Percentiles rank a stretch among this genome's conserved stretches.
Conservation (phyloP, 1,139 yeast genomes). For the Pneumocystis carinii region DNA sequence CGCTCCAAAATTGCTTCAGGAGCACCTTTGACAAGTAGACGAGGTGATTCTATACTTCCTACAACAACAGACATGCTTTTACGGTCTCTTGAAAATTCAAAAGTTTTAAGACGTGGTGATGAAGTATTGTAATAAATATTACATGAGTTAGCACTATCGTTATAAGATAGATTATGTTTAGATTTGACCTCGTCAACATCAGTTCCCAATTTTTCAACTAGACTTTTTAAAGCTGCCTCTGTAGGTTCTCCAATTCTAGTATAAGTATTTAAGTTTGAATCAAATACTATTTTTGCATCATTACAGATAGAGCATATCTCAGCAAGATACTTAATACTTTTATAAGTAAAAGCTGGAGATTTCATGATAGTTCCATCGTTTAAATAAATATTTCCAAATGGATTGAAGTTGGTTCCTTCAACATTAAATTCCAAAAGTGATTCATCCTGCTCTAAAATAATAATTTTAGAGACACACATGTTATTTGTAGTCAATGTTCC, state of each 20-base stretch:
- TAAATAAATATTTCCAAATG: conserved; percentile 31
- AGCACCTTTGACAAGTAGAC: conserved; percentile 34
- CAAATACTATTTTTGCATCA: conserved; percentile 22
- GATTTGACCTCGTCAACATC: conserved; percentile 11
- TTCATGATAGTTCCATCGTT: conserved; percentile 18
- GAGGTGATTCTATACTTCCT: conserved; percentile 22
- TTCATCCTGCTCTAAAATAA: conserved; percentile 2
- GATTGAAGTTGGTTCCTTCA: conserved; percentile 21
- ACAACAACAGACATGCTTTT: conserved; percentile 1
- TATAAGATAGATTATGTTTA: conserved; percentile 17
- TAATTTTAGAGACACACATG: conserved; percentile 1
- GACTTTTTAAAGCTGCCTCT: conserved; percentile 32
- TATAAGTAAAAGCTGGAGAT: conserved; percentile 20
- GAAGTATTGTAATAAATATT: conserved; percentile 37
- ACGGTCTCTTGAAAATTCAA: conserved; percentile 29
- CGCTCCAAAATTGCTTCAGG: conserved; percentile 33
- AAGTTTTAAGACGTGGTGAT: conserved; percentile 27
- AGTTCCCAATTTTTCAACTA: conserved; percentile 22
- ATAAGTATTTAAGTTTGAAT: conserved; percentile 15
- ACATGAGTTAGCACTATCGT: conserved; percentile 29
- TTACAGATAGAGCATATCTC: conserved; percentile 25
- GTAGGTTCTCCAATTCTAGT: conserved; percentile 30
- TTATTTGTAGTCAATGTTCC: conserved; percentile 86
- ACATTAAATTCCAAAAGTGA: conserved; percentile 13
- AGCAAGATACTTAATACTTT: conserved; percentile 32